Base-by-base conservation (phyloP, 257 asterid genomes). In the Salvia rosmarinus region DNA sequence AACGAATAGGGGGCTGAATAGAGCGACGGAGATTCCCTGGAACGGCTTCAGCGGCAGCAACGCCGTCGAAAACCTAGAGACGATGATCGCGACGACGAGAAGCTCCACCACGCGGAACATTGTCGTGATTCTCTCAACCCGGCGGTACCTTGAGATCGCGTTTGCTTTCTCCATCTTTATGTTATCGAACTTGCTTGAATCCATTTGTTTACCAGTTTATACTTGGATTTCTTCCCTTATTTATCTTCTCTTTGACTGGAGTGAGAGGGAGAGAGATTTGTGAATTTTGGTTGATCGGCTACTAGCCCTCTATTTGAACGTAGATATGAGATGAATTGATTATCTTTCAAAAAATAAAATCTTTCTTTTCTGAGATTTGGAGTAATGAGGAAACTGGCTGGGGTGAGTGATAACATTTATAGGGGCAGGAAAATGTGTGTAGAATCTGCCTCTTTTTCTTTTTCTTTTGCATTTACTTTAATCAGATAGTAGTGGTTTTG, bases 1-100 rank as follows among this genome's bases (percentile, higher is more conserved):
- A 16, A 93, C 96, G 28, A 79, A 89, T 12, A 75, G 73, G 32
- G 97, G 92, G 73, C 97, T 84, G 14, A 86, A 65, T 16, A 86
- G 71, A 6, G 81, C 46, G 14, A 72, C 79, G 25, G 88, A 71
- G 47, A 89, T 42, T 20, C 82, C 85, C 74, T 77, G 71, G 76
- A 86, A 82, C 34, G 79, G 25, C 42, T 76, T 81, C 65, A 79
- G 40, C 51, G 76, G 68, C 19, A 70, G 21, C 19, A 70, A 19
- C 3, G 85, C 75, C n/a, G 82, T 6, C 17, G 89, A 76, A 19
- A 83, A 78, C 23, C 76, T 81, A 62, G 90, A 81, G 80, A 79
- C 51, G 60, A 84, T 9, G 52, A 72, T 20, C 56, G 85, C 58
- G 63, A 84, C 34, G 47, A 80, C 75, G 49, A 81, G 52, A 13